Base-by-base conservation (phyloP, 2,329 filamentous ascomycete genomes). In the Talaromyces sp. region DNA sequence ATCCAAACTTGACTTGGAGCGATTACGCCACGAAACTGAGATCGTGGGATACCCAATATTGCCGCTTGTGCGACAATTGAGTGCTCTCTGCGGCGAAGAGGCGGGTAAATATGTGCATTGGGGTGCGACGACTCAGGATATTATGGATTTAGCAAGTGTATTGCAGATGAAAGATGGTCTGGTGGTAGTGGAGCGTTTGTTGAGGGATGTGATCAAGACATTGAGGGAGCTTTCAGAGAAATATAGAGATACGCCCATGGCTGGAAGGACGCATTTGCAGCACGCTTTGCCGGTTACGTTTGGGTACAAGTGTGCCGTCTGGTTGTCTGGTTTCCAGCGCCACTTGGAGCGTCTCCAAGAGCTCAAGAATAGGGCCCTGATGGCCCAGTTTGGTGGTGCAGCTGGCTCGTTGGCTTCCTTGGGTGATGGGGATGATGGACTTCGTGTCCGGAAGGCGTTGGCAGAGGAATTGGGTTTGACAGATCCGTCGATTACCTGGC, bases 71-170 rank as follows among this genome's bases (percentile, higher is more conserved):
- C 76, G 80, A 41, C 84, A 85, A 65, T 71, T 85, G 27, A 78
- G 78, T 1, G 73, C 74, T 33, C 72, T 72, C n/a, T 73, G 70
- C 27, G 71, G 70, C 14, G 72, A 75, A 37, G 69, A 74, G 5
- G 71, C 70, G 13, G 77, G 73, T n/a, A 77, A 79, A 66, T 86
- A 84, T 68, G 80, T 86, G 11, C 84, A 86, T 70, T 86, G 84
- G 84, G 85, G 85, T 9, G 84, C 84, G 1, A 86, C 85, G 0
- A 87, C 85, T 0, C 85, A 87, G 67, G 84, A 87, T 68, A 86
- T 86, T 65, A 86, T 86, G 84, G 85, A 86, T 67, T 74, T 81
- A 0, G 85, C 84, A 0, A 82, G 79, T 13, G 75, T 85, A 1
- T 69, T 87, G 9, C 85, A 86, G 68, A 84, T 86, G 71, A 82